phyloP scores from a whole-genome alignment of 2,329 filamentous ascomycete species.

The Cladophialophora exuberans region DNA sequence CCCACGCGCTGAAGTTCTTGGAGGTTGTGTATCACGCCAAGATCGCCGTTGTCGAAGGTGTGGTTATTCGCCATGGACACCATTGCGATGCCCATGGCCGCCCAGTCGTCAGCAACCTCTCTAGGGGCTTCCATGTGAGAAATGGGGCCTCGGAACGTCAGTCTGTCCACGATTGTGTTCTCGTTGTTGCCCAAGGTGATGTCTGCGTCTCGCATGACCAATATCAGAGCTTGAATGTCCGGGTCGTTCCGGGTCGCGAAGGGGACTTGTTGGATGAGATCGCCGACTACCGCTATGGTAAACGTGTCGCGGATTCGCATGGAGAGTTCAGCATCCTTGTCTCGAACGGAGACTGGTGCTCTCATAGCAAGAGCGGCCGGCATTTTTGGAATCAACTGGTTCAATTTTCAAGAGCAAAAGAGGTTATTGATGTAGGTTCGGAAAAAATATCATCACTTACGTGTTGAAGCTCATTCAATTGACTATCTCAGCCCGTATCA shows the following conservation, averaged over 20 bases:
- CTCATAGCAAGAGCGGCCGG: slow-evolving; percentile 1
- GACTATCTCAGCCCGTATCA: no score
- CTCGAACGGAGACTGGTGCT: neutral
- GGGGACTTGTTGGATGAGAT: slow-evolving; percentile 1
- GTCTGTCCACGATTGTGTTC: slow-evolving; percentile 2
- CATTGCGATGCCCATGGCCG: slow-evolving; percentile 6
- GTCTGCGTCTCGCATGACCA: neutral
- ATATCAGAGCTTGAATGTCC: slow-evolving; percentile 1
- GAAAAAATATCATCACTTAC: no score
- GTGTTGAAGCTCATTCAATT: no score
- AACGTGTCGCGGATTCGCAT: slow-evolving; percentile 1
- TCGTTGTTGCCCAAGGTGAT: slow-evolving; percentile 6
- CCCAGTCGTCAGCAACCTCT: slow-evolving; percentile 5
- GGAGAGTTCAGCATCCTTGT: slow-evolving; percentile 3
- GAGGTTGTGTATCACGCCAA: slow-evolving; percentile 2
- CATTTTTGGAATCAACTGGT: no score
- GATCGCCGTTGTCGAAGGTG: slow-evolving; percentile 5
- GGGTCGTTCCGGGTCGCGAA: slow-evolving; percentile 2
- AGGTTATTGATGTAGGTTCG: no score
- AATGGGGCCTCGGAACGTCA: slow-evolving; percentile 5
- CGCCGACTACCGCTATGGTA: neutral
- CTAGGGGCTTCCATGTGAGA: slow-evolving; percentile 1
- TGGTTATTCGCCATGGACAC: slow-evolving; percentile 7
- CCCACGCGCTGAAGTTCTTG: slow-evolving; percentile 1
- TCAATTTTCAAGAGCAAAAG: no score